Base-by-base conservation (phyloP, 2,329 filamentous ascomycete species). In the Clonostachys sp. region DNA sequence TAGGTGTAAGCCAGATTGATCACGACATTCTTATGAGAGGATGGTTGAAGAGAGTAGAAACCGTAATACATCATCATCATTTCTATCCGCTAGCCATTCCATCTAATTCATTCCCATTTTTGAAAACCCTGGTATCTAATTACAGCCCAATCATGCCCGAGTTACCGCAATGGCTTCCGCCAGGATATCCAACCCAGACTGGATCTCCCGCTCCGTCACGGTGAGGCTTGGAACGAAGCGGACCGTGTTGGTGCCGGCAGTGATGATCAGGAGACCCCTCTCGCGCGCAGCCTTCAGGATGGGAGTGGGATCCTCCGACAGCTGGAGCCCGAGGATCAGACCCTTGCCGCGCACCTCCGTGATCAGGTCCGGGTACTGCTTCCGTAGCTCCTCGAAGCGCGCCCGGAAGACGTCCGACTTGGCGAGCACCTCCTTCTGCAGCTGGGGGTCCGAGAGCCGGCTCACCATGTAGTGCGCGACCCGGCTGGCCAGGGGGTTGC, bases 231-330 rank as follows among this genome's bases (percentile, higher is more conserved):
- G 94, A 48, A 97, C 91, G 58, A 99, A 96, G 43, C 94, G 78
- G 56, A 99, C 70, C 9, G 91, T 96, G 62, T 97, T 96, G 33
- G 84, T 91, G 2, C 94, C 94, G 30, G 90, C 92, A 2, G 91
- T 96, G 61, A 99, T 96, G 50, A 99, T 76, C 50, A 99, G 67
- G 59, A 99, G 66, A 0, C 94, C 94, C 50, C 90, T 78, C 72
- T 97, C 90, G 51, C 94, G 77, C 16, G 91, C 91, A 12, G 91
- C 91, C 53, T 86, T 90, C 51, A 99, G 77, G 50, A 99, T 84
- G 12, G 76, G 78, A 16, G 78, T 77, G 33, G 83, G 89, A 61
- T 94, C 87, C 53, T 82, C 74, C 7, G 77, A 82, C 48, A 99
- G 71, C 71, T 99, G 94, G 41, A 96, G 67, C 20, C 94, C 94